These are phyloP conservation scores for Litchi chinensis DNA, from an alignment of 345 rosid species.

Conservation along the genomic window DNA sequence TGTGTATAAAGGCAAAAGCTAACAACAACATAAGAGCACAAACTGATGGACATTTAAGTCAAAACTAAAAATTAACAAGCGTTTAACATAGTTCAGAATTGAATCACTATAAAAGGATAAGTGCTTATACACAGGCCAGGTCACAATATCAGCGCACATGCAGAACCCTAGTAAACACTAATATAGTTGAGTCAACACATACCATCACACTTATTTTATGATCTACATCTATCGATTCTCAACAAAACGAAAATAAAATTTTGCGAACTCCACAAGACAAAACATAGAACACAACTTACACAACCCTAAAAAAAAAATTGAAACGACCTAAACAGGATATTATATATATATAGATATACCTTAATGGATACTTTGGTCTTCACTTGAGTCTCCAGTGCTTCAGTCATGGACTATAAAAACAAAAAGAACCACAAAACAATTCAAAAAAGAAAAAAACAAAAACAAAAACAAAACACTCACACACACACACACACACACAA, in stretches of 20 bases:
- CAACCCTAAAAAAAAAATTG: not conserved
- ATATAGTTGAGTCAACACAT: not conserved
- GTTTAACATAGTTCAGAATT: not conserved
- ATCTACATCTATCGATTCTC: not conserved
- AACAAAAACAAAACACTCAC: not conserved
- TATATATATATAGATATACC: slow-evolving; percentile 38
- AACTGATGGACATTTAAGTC: not conserved
- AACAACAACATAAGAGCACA: not conserved
- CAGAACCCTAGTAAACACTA: not conserved
- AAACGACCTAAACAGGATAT: not conserved
- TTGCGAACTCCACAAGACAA: not conserved
- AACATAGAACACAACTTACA: not conserved
- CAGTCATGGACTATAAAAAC: slow-evolving; percentile 83
- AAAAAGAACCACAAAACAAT: slow-evolving; percentile 5
- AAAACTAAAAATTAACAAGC: not conserved
- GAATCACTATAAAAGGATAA: not conserved
- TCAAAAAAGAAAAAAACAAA: not conserved
- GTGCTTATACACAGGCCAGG: not conserved
- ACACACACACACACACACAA: not conserved
- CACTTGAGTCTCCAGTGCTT: slow-evolving; percentile 87
- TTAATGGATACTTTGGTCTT: slow-evolving; percentile 87
- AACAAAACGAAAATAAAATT: not conserved
- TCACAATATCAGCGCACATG: not conserved
- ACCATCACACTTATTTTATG: not conserved
- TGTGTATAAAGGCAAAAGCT: not conserved